Percentiles rank a stretch among this genome's conserved stretches.
phyloP scores from a whole-genome alignment of 805 yeast genomes.

The Zygoascus bituminiphila region DNA sequence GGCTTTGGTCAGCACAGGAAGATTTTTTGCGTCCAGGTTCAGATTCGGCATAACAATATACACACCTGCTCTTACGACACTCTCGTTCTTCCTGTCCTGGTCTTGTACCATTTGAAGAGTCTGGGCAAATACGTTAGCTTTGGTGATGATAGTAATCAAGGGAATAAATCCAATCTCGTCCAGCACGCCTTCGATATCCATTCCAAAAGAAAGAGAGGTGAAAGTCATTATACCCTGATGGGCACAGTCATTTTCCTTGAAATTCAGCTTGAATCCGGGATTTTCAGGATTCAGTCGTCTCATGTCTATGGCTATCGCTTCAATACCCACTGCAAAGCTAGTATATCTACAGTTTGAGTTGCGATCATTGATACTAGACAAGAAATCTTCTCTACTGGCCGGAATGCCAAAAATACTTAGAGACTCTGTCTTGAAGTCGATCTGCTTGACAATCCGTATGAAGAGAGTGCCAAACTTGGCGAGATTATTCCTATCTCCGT shows the following conservation, averaged over 20 bases:
- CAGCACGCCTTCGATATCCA: slow-evolving; percentile 21
- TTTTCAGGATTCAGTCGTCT: slow-evolving; percentile 32
- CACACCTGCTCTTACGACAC: slow-evolving; percentile 25
- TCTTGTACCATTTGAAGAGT: slow-evolving; percentile 26
- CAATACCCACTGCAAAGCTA: slow-evolving; percentile 23
- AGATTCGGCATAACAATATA: slow-evolving; percentile 31
- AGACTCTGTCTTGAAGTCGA: slow-evolving; percentile 29
- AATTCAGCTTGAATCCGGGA: slow-evolving; percentile 33
- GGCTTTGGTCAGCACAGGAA: slow-evolving; percentile 26
- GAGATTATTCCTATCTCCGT: slow-evolving; percentile 16
- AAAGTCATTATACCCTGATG: slow-evolving; percentile 33
- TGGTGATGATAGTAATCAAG: slow-evolving; percentile 27
- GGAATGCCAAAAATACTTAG: slow-evolving; percentile 27
- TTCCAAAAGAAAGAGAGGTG: slow-evolving; percentile 29
- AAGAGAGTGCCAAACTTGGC: slow-evolving; percentile 23
- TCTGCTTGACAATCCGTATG: slow-evolving; percentile 29
- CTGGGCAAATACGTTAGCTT: slow-evolving; percentile 30
- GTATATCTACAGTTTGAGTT: slow-evolving; percentile 2
- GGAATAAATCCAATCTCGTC: slow-evolving; percentile 35
- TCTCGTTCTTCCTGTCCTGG: slow-evolving; percentile 17
- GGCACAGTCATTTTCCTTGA: slow-evolving; percentile 28
- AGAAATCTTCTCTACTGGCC: neutral
- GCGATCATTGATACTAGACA: slow-evolving; percentile 4
- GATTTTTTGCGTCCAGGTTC: slow-evolving; percentile 30
- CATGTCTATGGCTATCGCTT: slow-evolving; percentile 30